These are phyloP conservation scores for Gossypium stocksii DNA, from an alignment of 345 rosid species.

Conservation along the genomic window DNA sequence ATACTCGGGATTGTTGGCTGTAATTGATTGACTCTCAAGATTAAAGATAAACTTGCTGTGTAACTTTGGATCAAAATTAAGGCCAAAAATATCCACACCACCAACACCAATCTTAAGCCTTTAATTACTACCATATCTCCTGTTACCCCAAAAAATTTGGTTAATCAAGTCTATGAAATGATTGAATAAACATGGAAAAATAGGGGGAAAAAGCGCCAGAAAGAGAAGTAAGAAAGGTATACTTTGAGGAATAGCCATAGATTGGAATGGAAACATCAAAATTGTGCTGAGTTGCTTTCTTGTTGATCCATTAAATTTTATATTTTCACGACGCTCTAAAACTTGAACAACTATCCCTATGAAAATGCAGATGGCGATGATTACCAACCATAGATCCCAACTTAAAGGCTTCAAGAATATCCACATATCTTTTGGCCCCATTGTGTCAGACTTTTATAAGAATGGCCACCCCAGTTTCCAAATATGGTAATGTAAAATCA, in stretches of 20 bases:
- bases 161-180: not conserved
- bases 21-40: not conserved
- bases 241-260: slow-evolving; percentile 38
- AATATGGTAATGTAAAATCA: slow-evolving; percentile 41
- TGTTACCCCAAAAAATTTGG: not conserved
- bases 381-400: slow-evolving; percentile 36
- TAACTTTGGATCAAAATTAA: slow-evolving; percentile 7
- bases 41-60: slow-evolving; percentile 7
- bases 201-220: too few relatives aligned
- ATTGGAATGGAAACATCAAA: slow-evolving; percentile 34
- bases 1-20: not conserved
- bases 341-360: slow-evolving; percentile 30
- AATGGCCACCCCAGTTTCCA: slow-evolving; percentile 33
- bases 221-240: not conserved
- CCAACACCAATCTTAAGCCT: slow-evolving; percentile 9
- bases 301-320: slow-evolving; percentile 25
- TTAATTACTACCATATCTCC: slow-evolving; percentile 11
- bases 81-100: slow-evolving; percentile 3
- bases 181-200: not conserved
- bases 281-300: slow-evolving; percentile 22
- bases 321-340: slow-evolving; percentile 30
- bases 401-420: slow-evolving; percentile 42
- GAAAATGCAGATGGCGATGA: slow-evolving; percentile 21
- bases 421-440: slow-evolving; percentile 22
- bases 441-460: slow-evolving; percentile 22